Conservation (phyloP, 176 grass and related monocot genomes). For the Paspalum notatum region DNA sequence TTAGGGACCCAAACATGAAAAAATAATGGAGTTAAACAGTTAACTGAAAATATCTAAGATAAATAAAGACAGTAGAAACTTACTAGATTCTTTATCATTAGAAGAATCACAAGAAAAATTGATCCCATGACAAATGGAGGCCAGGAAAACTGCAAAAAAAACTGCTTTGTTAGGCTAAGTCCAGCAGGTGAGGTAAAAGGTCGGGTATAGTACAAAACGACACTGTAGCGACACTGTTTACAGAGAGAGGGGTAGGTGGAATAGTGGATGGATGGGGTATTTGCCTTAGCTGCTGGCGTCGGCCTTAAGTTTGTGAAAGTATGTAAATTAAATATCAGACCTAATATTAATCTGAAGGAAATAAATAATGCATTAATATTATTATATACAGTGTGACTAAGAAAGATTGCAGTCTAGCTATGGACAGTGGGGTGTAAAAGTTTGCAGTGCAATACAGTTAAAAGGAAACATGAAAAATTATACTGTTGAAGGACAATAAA, state of each 20-base stretch:
- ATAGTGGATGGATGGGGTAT: too few species aligned
- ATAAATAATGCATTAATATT: neutral
- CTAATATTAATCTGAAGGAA: slow-evolving; percentile 9
- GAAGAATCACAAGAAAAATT: slow-evolving; percentile 74
- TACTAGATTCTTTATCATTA: slow-evolving; percentile 85
- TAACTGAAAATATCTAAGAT: slow-evolving; percentile 2
- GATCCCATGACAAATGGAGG: slow-evolving; percentile 93
- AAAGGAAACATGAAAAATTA: neutral
- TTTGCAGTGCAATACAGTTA: neutral
- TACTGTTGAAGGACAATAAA: neutral
- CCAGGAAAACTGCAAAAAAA: slow-evolving; percentile 84
- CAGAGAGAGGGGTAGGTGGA: too few species aligned
- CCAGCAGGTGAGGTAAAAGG: too few species aligned
- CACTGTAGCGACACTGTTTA: too few species aligned
- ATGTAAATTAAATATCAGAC: slow-evolving; percentile 9
- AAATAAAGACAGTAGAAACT: slow-evolving; percentile 28
- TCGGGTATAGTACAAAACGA: too few species aligned
- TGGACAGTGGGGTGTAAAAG: slow-evolving; percentile 3
- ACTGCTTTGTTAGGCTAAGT: slow-evolving; percentile 33
- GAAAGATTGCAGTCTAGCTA: neutral
- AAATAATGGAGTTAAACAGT: neutral
- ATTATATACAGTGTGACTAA: slow-evolving; percentile 31
- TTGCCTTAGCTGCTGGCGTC: too few species aligned
- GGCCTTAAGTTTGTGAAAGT: slow-evolving; percentile 29
- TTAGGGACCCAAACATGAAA: slow-evolving; percentile 29